Base-by-base conservation (phyloP, 257 asterid genomes). In the Fraxinus quadrangulata region DNA sequence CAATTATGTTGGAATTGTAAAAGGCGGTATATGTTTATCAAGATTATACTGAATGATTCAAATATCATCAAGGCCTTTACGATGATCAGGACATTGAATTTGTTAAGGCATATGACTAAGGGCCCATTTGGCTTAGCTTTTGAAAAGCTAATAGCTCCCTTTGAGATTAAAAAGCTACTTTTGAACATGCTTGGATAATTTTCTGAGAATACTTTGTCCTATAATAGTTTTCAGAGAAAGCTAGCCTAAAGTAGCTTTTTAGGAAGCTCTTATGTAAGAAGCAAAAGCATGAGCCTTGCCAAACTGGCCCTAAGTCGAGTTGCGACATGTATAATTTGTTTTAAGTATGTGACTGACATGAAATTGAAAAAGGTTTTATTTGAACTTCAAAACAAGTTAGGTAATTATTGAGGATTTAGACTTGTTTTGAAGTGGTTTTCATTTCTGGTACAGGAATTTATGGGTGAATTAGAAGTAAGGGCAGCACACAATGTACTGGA, bases 401-500 rank as follows among this genome's bases (percentile, higher is more conserved):
- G 59, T 16, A 16, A 47, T 47, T 16, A 6, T n/a, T 56, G 11
- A 5, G 23, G 66, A 14, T 21, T 21, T 4, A n/a, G 67, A 21
- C 14, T 21, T 8, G 24, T 59, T 59, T 21, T 63, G 19, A 63
- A 24, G 26, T 72, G 75, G 14, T 24, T 9, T 13, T 16, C 37
- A 16, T 3, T 54, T 42, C 69, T 68, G 80, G 3, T 47, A 14
- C 90, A 96, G 98, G 99, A 92, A 87, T 81, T 75, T 63, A 88
- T 90, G 97, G 93, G 89, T 51, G 99, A 96, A 71, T 73, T 93
- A 79, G 99, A 96, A 82, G 98, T 90, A 17, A 90, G 97, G 81
- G 99, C 98, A 37, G 99, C 99, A 37, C 97, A 93, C 81, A 96
- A 93, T 81, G 97, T 92, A 81, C 51, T 96, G 87, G 99, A 96